These are phyloP conservation scores for Castanopsis chinensis DNA, from an alignment of 306 rosid genomes.

Conservation along the genomic window DNA sequence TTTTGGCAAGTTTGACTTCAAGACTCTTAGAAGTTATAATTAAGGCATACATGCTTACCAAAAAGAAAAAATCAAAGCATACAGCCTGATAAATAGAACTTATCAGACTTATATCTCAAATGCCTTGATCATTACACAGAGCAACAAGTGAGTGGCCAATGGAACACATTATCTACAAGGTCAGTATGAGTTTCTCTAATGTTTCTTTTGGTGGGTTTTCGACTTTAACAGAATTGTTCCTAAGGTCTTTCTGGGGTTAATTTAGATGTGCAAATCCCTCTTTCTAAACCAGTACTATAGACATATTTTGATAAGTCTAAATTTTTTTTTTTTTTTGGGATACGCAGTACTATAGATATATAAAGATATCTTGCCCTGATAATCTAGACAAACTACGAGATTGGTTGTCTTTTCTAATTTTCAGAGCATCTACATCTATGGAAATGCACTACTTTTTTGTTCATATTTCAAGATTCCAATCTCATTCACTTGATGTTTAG, in stretches of 20 bases:
- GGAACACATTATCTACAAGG: background rate
- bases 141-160: background rate
- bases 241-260: background rate
- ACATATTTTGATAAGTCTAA: background rate
- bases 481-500: slow-evolving; percentile 8
- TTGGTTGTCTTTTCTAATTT: slow-evolving; percentile 15
- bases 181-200: slow-evolving; percentile 1
- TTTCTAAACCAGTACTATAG: background rate
- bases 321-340: too few species aligned
- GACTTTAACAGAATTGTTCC: slow-evolving; percentile 4
- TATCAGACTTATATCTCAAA: background rate
- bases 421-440: slow-evolving; percentile 3
- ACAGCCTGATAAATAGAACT: too few species aligned
- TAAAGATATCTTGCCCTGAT: background rate
- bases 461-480: background rate
- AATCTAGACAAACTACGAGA: slow-evolving; percentile 1
- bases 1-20: slow-evolving; percentile 13
- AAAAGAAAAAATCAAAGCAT: too few species aligned
- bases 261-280: background rate
- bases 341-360: background rate
- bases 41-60: too few species aligned
- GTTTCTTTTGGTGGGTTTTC: background rate
- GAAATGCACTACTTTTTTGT: background rate
- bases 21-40: background rate
- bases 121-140: slow-evolving; percentile 8